Evolutionary conservation across 768 basidiomycete species (phyloP), one percentile per base, ranked within the genome.

Genomic region (Harrya chromipes): DNA sequence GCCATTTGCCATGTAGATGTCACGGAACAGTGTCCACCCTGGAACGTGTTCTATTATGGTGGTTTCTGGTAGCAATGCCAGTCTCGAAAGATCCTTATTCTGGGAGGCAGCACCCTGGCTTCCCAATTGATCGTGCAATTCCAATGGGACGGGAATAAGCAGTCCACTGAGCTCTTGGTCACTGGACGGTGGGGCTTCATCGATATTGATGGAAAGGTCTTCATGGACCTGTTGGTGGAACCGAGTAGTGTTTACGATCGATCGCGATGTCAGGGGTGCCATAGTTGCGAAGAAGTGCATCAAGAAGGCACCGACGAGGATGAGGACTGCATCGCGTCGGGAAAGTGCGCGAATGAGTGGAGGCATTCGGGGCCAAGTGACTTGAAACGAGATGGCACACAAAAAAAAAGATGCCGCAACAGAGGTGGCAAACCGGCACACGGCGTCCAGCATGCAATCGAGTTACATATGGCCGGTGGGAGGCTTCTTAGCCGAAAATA

Each of bases 1-100:
- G 8, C 87, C 88, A 54, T 91, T 87, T 40, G 83, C 80, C 82
- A 92, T 77, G 76, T 94, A 94, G 4, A 94, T 63, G 63, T 92
- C 84, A 23, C 78, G 77, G 66, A 90, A 90, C 27, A 92, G 69
- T 0, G 92, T 92, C 90, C 91, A 94, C 35, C 91, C 90, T 24
- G 84, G 84, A 5, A 83, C 84, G 47, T 89, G 87, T 20, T 80
- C 74, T 12, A 82, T 65, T 24, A 89, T 60, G 13, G 75, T 70
- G 0, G 86, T 87, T 40, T 74, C 69, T 0, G 81, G 81, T 4
- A 86, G 46, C 16, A 29, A 51, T 29, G 52, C 47, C 14, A 53
- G 43, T 6, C 46, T 49, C 20, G 51, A 54, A 46, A 56, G 20
- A 27, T 44, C 34, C n/a, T 11, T 33, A 8, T 17, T 39, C 16